Base-by-base conservation (phyloP, 2,329 filamentous ascomycete genomes). In the Colletotrichum australisinense region DNA sequence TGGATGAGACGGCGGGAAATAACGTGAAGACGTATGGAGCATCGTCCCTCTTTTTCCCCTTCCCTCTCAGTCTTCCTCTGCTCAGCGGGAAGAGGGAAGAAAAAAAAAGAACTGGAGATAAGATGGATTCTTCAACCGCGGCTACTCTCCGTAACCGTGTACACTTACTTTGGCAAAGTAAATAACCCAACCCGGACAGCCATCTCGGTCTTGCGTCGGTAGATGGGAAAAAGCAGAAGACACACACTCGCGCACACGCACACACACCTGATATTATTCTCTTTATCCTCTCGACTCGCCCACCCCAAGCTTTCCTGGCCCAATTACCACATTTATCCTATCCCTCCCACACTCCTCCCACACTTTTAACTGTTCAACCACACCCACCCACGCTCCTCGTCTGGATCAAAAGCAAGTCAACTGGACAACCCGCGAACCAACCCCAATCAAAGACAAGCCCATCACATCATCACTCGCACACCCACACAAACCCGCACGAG, bases 381-480 rank as follows among this genome's bases (percentile, higher is more conserved):
- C 69, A 56, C 64, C 32, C 32, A 56, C 46, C 46, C 66, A 30
- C 46, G 30, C 28, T 32, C 63, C 32, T 65, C 53, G 32, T 70
- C 49, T 73, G 56, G 66, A 70, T 58, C 55, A 73, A 62, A 56
- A 69, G 26, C 53, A 70, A 73, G 70, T 70, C 66, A 70, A 73
- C 60, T 60, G 59, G 70, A 69, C 55, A 73, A 14, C 42, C 42
- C 30, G 60, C 42, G 19, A 65, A 38, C 66, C 66, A 64, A 64
- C 59, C 59, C 60, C 59, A 53, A 60, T 70, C 67, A 32, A 73
- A 60, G 32, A n/a, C 49, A 58, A 52, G 58, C 69, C 68, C 68
- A 69, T 74, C 72, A 68, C 72, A 75, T 75, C 72, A 75, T 74
- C 74, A 71, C 55, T 62, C 72, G 32, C 72, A 73, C 65, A 64